Percentiles rank a stretch among this genome's conserved stretches.
Evolutionary conservation across 1,139 yeast genomes (phyloP).

Genomic region (Candida sanyaensis): DNA sequence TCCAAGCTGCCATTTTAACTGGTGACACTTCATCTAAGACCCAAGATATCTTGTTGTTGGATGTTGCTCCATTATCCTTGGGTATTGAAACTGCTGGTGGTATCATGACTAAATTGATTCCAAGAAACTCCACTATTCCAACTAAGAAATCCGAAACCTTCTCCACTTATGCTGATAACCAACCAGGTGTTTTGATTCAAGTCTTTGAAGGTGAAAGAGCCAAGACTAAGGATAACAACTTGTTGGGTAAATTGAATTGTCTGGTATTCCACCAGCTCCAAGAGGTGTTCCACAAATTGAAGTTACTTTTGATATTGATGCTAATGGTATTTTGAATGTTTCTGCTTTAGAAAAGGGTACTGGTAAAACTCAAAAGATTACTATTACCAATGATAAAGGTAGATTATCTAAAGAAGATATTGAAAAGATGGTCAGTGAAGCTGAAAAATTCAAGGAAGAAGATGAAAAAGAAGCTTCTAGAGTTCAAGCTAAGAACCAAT

Average conservation of each 20-base stretch:
- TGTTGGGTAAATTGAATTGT: conserved; percentile 92
- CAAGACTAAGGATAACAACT: conserved; percentile 89
- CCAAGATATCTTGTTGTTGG: conserved; percentile 84
- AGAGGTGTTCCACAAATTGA: conserved; percentile 97
- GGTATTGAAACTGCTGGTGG: conserved; percentile 98
- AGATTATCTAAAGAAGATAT: conserved; percentile 52
- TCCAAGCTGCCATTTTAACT: conserved; percentile 57
- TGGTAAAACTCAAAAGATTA: conserved; percentile 53
- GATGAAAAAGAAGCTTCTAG: conserved; percentile 40
- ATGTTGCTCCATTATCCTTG: conserved; percentile 89
- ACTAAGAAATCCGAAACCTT: conserved; percentile 93
- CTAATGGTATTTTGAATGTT: conserved; percentile 93
- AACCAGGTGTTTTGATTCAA: conserved; percentile 93
- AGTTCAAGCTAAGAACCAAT: conserved; percentile 68
- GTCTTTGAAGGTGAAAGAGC: conserved; percentile 98
- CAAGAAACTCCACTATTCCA: conserved; percentile 96
- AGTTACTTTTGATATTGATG: conserved; percentile 90
- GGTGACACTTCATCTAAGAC: conserved; percentile 80
- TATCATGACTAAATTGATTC: conserved; percentile 93
- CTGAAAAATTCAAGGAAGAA: conserved; percentile 42
- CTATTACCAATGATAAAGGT: conserved; percentile 48
- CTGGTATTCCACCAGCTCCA: conserved; percentile 97
- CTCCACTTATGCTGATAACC: conserved; percentile 96
- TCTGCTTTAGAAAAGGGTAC: conserved; percentile 95
- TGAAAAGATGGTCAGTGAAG: conserved; percentile 51